Conservation (phyloP, 2,329 filamentous ascomycete species). For the Sphaerulina musiva region DNA sequence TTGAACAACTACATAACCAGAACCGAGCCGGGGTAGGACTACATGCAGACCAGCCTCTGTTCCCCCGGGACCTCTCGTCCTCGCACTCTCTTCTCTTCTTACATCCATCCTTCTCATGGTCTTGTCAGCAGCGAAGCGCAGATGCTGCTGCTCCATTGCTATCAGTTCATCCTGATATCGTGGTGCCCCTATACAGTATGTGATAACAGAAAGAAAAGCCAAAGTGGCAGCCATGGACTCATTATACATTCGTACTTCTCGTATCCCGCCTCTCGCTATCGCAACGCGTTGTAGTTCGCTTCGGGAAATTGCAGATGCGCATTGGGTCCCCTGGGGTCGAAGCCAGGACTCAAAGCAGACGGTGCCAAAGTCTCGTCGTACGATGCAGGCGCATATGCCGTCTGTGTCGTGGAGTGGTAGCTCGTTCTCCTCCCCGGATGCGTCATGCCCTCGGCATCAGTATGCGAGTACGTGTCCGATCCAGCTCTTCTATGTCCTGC, state of each 20-base stretch:
- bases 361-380: constrained; percentile 19
- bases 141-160: too few relatives aligned
- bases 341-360: constrained; percentile 19
- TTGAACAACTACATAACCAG: too few relatives aligned
- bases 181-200: too few relatives aligned
- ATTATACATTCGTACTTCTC: constrained; percentile 1
- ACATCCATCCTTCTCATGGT: too few relatives aligned
- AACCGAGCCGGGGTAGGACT: too few relatives aligned
- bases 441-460: constrained; percentile 11
- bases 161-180: too few relatives aligned
- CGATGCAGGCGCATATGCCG: constrained; percentile 8
- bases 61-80: constrained; percentile 12
- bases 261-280: constrained; percentile 1
- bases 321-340: constrained; percentile 11
- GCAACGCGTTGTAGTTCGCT: constrained; percentile 22
- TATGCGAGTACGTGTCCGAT: constrained; percentile 10
- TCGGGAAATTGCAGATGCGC: constrained; percentile 21
- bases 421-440: constrained; percentile 19
- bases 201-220: too few relatives aligned
- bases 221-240: not conserved
- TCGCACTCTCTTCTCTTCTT: constrained; percentile 1
- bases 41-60: too few relatives aligned
- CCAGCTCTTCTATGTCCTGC: constrained; percentile 9
- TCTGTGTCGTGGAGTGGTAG: constrained; percentile 11
- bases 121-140: too few relatives aligned